Conservation (phyloP, 768 basidiomycete species). For the Boletellus sp. region DNA sequence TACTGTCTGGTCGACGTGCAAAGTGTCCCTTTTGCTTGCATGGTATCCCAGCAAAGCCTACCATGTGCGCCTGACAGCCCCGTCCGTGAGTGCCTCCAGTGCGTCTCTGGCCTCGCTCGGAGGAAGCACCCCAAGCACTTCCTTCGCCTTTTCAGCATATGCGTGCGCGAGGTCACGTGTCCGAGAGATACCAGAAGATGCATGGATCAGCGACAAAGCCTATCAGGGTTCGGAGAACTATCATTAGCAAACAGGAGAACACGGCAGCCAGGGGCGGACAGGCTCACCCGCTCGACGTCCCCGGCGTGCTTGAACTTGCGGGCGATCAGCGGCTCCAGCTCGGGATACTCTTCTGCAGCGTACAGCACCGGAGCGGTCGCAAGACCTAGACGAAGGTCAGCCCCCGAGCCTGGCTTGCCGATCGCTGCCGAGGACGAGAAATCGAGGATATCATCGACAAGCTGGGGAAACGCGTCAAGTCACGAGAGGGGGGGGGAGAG, state of each 20-base stretch:
- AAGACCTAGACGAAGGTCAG: constrained; percentile 77
- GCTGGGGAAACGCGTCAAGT: constrained; percentile 40
- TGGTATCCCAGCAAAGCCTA: constrained; percentile 16
- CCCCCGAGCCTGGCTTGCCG: constrained; percentile 83
- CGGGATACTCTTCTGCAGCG: constrained; percentile 80
- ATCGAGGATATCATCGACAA: constrained; percentile 94
- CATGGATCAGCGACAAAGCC: constrained; percentile 57
- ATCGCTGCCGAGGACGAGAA: constrained; percentile 77
- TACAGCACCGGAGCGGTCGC: constrained; percentile 86
- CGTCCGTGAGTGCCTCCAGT: constrained; percentile 67
- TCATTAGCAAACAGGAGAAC: not conserved
- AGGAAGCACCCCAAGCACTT: constrained; percentile 66
- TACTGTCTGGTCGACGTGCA: too few species aligned
- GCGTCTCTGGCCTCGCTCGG: constrained; percentile 77
- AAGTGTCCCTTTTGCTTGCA: not conserved
- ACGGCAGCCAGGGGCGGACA: not conserved
- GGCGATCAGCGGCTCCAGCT: constrained; percentile 70
- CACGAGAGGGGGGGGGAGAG: not conserved
- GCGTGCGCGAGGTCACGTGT: constrained; percentile 71
- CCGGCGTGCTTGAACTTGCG: constrained; percentile 74
- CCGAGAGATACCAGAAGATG: constrained; percentile 72
- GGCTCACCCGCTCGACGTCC: constrained; percentile 73
- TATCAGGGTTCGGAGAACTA: constrained; percentile 26
- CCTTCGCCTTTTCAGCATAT: constrained; percentile 75
- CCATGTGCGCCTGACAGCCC: constrained; percentile 60